Conservation (phyloP, 805 yeast genomes). For the Candida yuanshanica region DNA sequence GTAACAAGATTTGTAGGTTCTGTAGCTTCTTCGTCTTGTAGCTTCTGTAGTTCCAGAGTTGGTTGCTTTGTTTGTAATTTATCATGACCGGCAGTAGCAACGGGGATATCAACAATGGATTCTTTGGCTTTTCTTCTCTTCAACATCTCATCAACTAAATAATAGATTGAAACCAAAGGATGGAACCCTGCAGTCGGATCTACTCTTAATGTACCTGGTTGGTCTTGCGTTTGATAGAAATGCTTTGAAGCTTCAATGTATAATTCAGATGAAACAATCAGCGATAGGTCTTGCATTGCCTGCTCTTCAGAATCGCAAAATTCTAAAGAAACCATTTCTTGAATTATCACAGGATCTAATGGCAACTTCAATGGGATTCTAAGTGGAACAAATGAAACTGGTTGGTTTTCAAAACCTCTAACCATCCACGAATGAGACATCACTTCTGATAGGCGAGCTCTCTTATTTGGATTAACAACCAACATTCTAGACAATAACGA, state of each 20-base stretch:
- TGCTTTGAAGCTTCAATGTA: conserved; percentile 57
- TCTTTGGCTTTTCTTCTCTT: conserved; percentile 63
- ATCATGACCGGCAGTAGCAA: conserved; percentile 18
- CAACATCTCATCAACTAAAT: conserved; percentile 77
- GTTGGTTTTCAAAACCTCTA: conserved; percentile 73
- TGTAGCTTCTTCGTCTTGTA: neutral
- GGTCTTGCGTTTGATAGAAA: conserved; percentile 40
- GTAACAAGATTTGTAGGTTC: conserved; percentile 5
- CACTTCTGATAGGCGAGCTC: conserved; percentile 78
- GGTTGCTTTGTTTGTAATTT: conserved; percentile 11
- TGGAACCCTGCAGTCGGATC: conserved; percentile 81
- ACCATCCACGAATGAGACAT: conserved; percentile 93
- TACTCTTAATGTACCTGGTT: conserved; percentile 7
- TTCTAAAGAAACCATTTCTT: conserved; percentile 72
- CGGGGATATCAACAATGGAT: conserved; percentile 26
- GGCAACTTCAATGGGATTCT: conserved; percentile 73
- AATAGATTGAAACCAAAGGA: conserved; percentile 84
- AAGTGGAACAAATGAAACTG: conserved; percentile 67
- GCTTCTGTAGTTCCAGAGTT: conserved; percentile 6
- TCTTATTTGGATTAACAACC: conserved; percentile 78
- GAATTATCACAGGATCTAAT: conserved; percentile 58
- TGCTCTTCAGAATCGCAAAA: conserved; percentile 62
- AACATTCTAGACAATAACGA: conserved; percentile 82
- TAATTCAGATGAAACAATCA: conserved; percentile 54
- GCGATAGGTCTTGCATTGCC: conserved; percentile 48